phyloP scores from a whole-genome alignment of 495 filamentous ascomycete genomes.

The Zalerion maritima region DNA sequence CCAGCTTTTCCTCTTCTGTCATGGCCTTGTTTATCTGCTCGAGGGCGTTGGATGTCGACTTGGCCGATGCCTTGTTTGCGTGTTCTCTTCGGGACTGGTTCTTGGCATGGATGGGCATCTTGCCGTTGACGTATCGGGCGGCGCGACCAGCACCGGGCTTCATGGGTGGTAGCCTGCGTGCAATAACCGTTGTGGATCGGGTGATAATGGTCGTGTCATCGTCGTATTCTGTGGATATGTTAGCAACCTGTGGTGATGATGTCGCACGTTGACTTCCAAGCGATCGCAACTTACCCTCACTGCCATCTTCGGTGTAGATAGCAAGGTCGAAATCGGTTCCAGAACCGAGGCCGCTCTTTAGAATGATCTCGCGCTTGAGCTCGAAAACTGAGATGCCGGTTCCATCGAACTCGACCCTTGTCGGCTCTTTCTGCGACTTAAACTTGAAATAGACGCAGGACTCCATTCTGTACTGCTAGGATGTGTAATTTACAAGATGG shows the following conservation, averaged over 20 bases:
- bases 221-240: conserved; percentile 58
- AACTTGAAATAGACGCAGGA: conserved; percentile 99
- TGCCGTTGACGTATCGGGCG: conserved; percentile 90
- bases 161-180: conserved; percentile 68
- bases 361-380: conserved; percentile 94
- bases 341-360: conserved; percentile 80
- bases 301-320: conserved; percentile 79
- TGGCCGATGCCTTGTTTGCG: conserved; percentile 36
- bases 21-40: conserved; percentile 53
- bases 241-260: conserved; percentile 7
- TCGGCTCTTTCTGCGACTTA: conserved; percentile 95
- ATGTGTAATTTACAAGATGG: no score
- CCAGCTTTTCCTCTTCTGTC: conserved; percentile 83
- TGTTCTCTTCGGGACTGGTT: conserved; percentile 58
- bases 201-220: conserved; percentile 94
- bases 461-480: conserved; percentile 84
- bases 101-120: conserved; percentile 84
- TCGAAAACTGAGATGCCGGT: conserved; percentile 98
- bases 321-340: conserved; percentile 93
- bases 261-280: not conserved
- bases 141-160: conserved; percentile 73
- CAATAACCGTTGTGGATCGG: conserved; percentile 84
- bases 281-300: conserved; percentile 56
- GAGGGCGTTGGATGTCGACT: conserved; percentile 39
- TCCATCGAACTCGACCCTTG: conserved; percentile 90